Base-by-base conservation (phyloP, 73 alveolate species). In the Stentor coeruleus region DNA sequence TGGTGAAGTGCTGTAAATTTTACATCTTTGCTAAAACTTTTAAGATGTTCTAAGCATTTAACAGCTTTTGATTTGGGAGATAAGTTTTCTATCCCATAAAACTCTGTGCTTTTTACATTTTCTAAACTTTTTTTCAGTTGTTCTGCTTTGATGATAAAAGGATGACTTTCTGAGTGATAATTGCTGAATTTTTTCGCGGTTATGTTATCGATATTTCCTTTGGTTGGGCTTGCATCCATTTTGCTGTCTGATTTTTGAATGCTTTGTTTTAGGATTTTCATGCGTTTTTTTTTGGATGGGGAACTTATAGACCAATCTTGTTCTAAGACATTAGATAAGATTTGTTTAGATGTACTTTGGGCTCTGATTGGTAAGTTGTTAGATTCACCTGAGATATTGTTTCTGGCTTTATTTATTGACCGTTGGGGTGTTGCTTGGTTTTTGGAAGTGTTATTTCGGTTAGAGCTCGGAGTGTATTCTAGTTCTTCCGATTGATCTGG, bases 321-420 rank as follows among this genome's bases (percentile, higher is more conserved):
- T 20, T 75, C 83, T 20, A 75, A 38, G 58, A 75, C 74, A 20
- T 75, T 75, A 14, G 59, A 39, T 14, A 75, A 66, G 39, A 75
- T 15, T 20, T 20, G 59, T n/a, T 75, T 35, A 26, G 81, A 26
- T 66, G 79, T 20, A 20, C 49, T 15, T 11, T 20, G 79, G 15
- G 37, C 79, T 11, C 40, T 20, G 37, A 66, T 31, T 66, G 79
- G 79, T 15, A 66, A 20, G 33, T 33, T 49, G n/a, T 33, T 20
- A 20, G 39, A 40, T 33, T 66, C 79, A n/a, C n/a, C n/a, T n/a
- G n/a, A n/a, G n/a, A n/a, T n/a, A 33, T 20, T 14, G 28, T 49
- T 6, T 49, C 66, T 6, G 20, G 20, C 6, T 49, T 49, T 49
- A 6, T 49, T 6, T n/a, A n/a, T n/a, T 2, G 79, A 0, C 11